A percentile compares a stretch with the other conserved stretches of the same genome.
Evolutionary conservation across 2,329 filamentous ascomycete species (phyloP).

Genomic region (Boeremia lycopersici): DNA sequence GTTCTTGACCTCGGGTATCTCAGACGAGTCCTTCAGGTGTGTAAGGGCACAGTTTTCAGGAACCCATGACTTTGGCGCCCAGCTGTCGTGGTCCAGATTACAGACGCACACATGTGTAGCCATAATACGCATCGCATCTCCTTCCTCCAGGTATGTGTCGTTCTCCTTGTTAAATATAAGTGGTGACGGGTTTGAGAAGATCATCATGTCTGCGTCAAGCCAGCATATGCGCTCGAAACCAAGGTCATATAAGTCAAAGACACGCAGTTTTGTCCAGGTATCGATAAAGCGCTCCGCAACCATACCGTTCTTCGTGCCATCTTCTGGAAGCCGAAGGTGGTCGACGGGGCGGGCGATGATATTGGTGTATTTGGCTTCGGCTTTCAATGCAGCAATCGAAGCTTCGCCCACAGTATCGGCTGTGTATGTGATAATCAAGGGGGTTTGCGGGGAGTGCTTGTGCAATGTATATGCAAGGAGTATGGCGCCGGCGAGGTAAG

Average conservation of each 20-base stretch:
- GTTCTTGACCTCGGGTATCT: slow-evolving; percentile 43
- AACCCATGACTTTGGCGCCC: slow-evolving; percentile 58
- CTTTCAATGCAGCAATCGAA: slow-evolving; percentile 50
- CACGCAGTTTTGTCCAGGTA: slow-evolving; percentile 62
- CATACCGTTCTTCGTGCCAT: slow-evolving; percentile 40
- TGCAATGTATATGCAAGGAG: slow-evolving; percentile 57
- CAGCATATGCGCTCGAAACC: slow-evolving; percentile 53
- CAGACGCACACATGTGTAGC: slow-evolving; percentile 61
- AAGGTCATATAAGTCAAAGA: slow-evolving; percentile 53
- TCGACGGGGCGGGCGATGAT: slow-evolving; percentile 50
- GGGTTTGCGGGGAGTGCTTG: slow-evolving; percentile 53
- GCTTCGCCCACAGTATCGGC: slow-evolving; percentile 47
- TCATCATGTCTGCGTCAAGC: slow-evolving; percentile 60
- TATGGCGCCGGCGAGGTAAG: slow-evolving; percentile 59
- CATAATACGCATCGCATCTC: slow-evolving; percentile 47
- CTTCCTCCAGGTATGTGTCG: slow-evolving; percentile 33
- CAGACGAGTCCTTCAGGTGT: slow-evolving; percentile 40
- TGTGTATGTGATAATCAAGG: slow-evolving; percentile 59
- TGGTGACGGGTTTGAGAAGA: slow-evolving; percentile 49
- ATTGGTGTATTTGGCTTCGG: slow-evolving; percentile 50
- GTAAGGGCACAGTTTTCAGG: slow-evolving; percentile 58
- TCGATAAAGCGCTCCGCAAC: slow-evolving; percentile 60
- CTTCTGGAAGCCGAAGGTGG: slow-evolving; percentile 48
- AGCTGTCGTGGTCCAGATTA: slow-evolving; percentile 57
- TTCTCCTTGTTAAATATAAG: slow-evolving; percentile 52